Evolutionary conservation across 768 basidiomycete genomes (phyloP).

Genomic region (Stropharia rugosoannulata): DNA sequence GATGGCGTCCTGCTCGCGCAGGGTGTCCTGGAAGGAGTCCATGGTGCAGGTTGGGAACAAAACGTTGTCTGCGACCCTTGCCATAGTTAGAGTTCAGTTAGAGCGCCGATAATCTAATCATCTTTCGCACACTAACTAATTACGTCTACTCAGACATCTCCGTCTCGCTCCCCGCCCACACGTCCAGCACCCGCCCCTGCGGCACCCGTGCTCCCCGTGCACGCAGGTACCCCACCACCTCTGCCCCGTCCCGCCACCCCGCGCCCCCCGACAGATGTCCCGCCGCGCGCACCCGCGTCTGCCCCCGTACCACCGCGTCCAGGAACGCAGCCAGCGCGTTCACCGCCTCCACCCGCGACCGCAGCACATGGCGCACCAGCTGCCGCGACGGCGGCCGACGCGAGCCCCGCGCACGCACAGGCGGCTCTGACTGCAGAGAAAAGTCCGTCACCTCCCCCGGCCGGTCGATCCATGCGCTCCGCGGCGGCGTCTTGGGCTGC

Average conservation of each 20-base stretch:
- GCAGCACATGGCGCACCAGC: slow-evolving; percentile 86
- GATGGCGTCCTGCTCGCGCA: slow-evolving; percentile 32
- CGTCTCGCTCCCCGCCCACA: slow-evolving; percentile 74
- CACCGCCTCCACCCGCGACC: slow-evolving; percentile 81
- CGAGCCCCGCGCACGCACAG: slow-evolving; percentile 32
- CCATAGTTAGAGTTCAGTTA: not conserved
- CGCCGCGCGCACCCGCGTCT: slow-evolving; percentile 44
- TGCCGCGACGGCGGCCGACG: slow-evolving; percentile 73
- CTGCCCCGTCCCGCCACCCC: slow-evolving; percentile 66
- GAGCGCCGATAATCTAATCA: slow-evolving; percentile 11
- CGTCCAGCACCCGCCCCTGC: slow-evolving; percentile 48
- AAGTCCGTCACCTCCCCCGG: slow-evolving; percentile 22
- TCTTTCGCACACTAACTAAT: slow-evolving; percentile 22
- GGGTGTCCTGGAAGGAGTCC: slow-evolving; percentile 28
- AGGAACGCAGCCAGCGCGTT: slow-evolving; percentile 75
- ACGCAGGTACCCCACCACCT: slow-evolving; percentile 73
- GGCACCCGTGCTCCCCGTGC: slow-evolving; percentile 72
- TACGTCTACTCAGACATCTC: slow-evolving; percentile 41
- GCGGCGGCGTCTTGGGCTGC: slow-evolving; percentile 60
- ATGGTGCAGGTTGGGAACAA: slow-evolving; percentile 8
- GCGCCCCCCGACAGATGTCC: slow-evolving; percentile 42
- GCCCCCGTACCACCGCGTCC: slow-evolving; percentile 51
- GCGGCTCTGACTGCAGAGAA: slow-evolving; percentile 37
- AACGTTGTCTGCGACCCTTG: not conserved
- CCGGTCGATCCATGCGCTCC: slow-evolving; percentile 69